Conservation (phyloP, 495 filamentous ascomycete species). For the Penicillium bovifimosum region DNA sequence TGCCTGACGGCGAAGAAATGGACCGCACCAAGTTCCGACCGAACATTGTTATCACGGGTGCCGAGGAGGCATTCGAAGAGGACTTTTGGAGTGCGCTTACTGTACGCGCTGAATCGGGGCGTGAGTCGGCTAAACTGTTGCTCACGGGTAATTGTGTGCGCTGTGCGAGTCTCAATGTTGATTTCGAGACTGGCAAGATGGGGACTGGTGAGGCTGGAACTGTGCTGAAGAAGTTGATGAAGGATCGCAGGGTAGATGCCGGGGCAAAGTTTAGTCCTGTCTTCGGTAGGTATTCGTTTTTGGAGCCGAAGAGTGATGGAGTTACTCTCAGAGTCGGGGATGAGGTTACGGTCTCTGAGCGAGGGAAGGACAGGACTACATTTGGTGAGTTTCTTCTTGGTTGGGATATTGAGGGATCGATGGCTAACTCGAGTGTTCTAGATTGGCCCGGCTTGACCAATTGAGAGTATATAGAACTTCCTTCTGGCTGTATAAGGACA, state of each 20-base stretch:
- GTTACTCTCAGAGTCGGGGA: conserved; percentile 59
- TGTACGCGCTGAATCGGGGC: conserved; percentile 22
- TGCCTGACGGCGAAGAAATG: conserved; percentile 52
- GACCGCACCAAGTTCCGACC: conserved; percentile 79
- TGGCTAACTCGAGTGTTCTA: conserved; percentile 8
- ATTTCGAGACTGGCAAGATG: conserved; percentile 67
- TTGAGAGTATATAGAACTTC: background rate
- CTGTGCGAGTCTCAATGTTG: conserved; percentile 75
- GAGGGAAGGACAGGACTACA: conserved; percentile 52
- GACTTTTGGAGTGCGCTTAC: conserved; percentile 75
- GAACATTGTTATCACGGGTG: conserved; percentile 71
- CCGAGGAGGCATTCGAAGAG: conserved; percentile 63
- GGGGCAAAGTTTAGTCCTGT: conserved; percentile 72
- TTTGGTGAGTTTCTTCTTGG: conserved; percentile 49
- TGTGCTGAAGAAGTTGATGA: conserved; percentile 71
- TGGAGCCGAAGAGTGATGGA: conserved; percentile 31
- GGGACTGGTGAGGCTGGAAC: conserved; percentile 58
- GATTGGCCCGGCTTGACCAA: conserved; percentile 27
- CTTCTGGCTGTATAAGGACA: background rate
- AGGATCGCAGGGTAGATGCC: conserved; percentile 69
- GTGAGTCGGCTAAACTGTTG: conserved; percentile 36
- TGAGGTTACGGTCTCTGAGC: conserved; percentile 55
- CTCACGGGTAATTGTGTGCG: conserved; percentile 77
- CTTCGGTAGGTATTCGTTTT: conserved; percentile 78
- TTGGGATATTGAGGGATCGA: background rate